Conservation (phyloP, 83 land plant genomes). For the Picea abies region DNA sequence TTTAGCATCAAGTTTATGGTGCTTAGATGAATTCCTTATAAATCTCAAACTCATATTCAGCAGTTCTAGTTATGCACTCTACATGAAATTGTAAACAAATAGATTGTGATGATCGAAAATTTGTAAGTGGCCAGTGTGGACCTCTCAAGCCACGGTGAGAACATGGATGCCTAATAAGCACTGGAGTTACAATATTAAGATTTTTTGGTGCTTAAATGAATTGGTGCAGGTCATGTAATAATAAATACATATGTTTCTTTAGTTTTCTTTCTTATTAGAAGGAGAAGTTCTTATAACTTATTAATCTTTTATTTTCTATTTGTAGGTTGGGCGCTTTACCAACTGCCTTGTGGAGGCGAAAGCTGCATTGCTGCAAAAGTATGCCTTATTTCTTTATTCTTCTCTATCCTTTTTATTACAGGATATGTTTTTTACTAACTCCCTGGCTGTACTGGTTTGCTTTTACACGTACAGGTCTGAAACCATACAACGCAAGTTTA, state of each 20-base stretch:
- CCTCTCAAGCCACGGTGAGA: no score
- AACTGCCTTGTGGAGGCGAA: constrained; percentile 71
- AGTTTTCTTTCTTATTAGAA: no score
- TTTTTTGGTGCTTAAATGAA: no score
- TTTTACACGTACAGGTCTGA: constrained; percentile 58
- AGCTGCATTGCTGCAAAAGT: constrained; percentile 74
- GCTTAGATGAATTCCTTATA: background rate
- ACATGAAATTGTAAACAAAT: no score
- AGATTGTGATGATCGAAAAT: no score
- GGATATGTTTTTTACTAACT: background rate
- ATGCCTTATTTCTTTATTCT: constrained; percentile 17
- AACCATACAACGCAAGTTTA: constrained; percentile 68
- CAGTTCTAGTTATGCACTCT: no score
- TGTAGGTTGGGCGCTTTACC: constrained; percentile 82
- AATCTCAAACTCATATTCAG: background rate
- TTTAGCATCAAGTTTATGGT: background rate
- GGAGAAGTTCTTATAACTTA: no score
- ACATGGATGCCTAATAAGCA: no score
- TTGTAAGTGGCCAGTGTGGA: no score
- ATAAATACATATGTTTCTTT: no score
- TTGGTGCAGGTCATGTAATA: no score
- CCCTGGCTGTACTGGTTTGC: background rate
- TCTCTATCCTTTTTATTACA: background rate
- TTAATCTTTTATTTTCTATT: background rate
- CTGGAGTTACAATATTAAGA: no score